Base-by-base conservation (phyloP, 441 rosid species). In the Cnidoscolus chayamansa region DNA sequence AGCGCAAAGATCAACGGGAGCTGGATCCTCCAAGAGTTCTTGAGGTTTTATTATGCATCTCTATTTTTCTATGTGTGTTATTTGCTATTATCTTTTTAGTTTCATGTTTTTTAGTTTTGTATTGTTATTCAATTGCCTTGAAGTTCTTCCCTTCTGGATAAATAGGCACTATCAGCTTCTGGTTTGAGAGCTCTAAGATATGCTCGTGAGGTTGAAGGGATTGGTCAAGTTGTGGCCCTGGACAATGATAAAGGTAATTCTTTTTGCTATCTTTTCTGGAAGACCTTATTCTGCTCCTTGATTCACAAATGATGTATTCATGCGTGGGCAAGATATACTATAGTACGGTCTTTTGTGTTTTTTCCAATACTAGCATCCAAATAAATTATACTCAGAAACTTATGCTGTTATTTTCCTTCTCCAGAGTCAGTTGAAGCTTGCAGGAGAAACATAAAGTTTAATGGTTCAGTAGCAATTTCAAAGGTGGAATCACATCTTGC, bases 171-270 rank as follows among this genome's bases (percentile, higher is more conserved):
- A 76, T 90, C 99, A 32, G 99, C 98, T 74, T 94, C 99, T 5
- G 99, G 99, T 67, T 79, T 94, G 73, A 85, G 99, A 77, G 94
- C 98, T 74, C 80, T 91, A 54, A 89, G 99, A 83, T 94, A 94
- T 81, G 97, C 94, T 67, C 87, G 86, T 74, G 99, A 94, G 82
- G 84, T 94, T 43, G 97, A 89, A 79, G 98, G 90, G 75, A 85
- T 94, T 74, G 91, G 96, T 80, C 91, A 89, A 83, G 96, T 94
- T 73, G 92, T 94, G 78, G 98, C 99, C 67, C 80, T 92, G 72
- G 99, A 94, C 80, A 94, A 94, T 80, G 99, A 94, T 72, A 83
- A 89, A 83, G 98, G 99, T 91, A 76, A 40, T 49, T 58, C 6
- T 50, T 56, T 53, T 66, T 63, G 58, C 66, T 56, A 57, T 43